Evolutionary conservation across 2,329 filamentous ascomycete species (phyloP).

Genomic region (Colletotrichum limetticola): DNA sequence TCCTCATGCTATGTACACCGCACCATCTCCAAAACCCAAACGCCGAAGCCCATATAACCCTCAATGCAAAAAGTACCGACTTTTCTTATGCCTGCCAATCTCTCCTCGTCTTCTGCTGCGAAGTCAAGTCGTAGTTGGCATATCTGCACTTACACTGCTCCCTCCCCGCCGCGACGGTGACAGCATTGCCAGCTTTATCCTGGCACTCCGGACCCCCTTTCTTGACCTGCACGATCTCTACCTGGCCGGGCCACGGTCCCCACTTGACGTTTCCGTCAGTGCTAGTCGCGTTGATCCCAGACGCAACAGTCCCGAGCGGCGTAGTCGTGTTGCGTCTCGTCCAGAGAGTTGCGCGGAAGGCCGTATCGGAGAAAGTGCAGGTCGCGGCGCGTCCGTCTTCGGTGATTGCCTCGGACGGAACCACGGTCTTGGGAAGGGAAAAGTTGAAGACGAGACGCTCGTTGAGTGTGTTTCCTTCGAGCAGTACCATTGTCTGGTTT

Average conservation of each 20-base stretch:
- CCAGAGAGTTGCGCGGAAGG: conserved; percentile 68
- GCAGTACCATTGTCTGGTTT: conserved; percentile 59
- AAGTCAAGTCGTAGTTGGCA: conserved; percentile 43
- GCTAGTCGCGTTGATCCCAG: conserved; percentile 1
- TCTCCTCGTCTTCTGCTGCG: neutral
- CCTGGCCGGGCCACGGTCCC: conserved; percentile 66
- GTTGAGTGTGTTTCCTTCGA: conserved; percentile 56
- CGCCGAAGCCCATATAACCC: neutral
- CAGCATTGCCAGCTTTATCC: conserved; percentile 47
- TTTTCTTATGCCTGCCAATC: neutral
- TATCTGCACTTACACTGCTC: conserved; percentile 53
- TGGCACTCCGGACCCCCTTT: conserved; percentile 65
- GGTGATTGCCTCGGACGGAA: conserved; percentile 56
- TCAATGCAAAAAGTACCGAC: neutral
- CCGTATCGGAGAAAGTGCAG: conserved; percentile 69
- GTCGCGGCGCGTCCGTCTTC: conserved; percentile 55
- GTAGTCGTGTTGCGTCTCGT: conserved; percentile 52
- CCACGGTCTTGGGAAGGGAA: conserved; percentile 61
- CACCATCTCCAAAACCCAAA: neutral
- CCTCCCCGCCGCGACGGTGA: conserved; percentile 50
- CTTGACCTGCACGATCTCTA: conserved; percentile 65
- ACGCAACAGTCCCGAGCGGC: conserved; percentile 28
- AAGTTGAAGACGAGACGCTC: conserved; percentile 71
- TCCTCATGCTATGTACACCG: neutral
- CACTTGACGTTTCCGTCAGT: conserved; percentile 42